Base-by-base conservation (phyloP, 78 protist genomes). In the Planoprotostelium fungivorum region DNA sequence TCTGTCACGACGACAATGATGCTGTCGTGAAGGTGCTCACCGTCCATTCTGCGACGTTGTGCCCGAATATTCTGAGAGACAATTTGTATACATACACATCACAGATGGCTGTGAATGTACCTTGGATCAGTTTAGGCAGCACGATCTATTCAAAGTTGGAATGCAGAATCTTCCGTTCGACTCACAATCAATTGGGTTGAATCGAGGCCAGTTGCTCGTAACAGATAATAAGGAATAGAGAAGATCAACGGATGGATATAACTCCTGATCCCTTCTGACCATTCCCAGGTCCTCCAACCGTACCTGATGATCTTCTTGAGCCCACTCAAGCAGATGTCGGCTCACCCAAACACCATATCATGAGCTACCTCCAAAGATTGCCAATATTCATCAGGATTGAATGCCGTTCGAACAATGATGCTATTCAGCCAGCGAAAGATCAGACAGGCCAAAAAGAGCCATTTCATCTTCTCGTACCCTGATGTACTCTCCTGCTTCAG, bases 291-390 rank as follows among this genome's bases (percentile, higher is more conserved):
- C 34, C 34, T 25, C 38, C 73, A 51, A 51, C 73, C 73, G 16
- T 51, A 51, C 16, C 73, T 51, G 73, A 5, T 51, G 31, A 51
- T 51, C 5, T 51, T 51, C 5, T 51, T 5, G 16, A 51, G 31
- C 16, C 16, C 16, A 51, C 16, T 51, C 73, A 51, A 51, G 29
- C n/a, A n/a, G n/a, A n/a, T n/a, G n/a, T n/a, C 31, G 87, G 34
- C 87, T 16, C 38, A 38, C 89, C 91, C 91, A 51, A 31, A 89
- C 34, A 84, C 91, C 63, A 85, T 16, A 29, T 51, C 37, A 86
- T 93, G 91, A 36, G 92, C 95, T 0, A 93, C 90, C 86, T 93
- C 95, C 0, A 88, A 63, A 29, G 89, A 38, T n/a, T 93, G 95
- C 93, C 92, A 93, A 63, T 83, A 93, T 51, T 93, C 95, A 36